Conservation (phyloP, 2,329 filamentous ascomycete species). For the Aspergillus tubingensis region DNA sequence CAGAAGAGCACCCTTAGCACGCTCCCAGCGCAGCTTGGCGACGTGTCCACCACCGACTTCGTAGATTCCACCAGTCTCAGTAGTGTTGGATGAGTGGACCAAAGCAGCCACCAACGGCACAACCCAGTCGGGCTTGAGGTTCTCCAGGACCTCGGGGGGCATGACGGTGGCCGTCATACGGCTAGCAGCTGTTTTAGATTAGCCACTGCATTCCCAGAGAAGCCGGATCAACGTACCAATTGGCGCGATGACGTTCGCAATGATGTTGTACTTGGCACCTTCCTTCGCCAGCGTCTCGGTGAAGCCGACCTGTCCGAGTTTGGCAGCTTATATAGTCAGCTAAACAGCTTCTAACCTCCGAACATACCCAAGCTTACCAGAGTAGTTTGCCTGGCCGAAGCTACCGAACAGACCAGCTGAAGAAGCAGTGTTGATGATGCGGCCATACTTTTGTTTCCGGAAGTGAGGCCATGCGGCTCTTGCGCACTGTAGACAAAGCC, state of each 20-base stretch:
- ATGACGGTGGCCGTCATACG: constrained; percentile 95
- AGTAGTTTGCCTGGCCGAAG: constrained; percentile 97
- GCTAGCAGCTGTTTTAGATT: constrained; percentile 66
- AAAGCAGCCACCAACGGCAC: constrained; percentile 89
- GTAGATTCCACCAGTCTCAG: constrained; percentile 85
- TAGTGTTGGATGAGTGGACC: constrained; percentile 78
- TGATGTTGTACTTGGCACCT: constrained; percentile 95
- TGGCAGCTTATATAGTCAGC: constrained; percentile 66
- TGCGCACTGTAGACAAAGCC: constrained; percentile 59
- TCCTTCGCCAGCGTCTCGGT: constrained; percentile 98
- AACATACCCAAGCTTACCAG: constrained; percentile 51
- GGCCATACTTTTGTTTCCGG: constrained; percentile 97
- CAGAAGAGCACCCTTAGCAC: constrained; percentile 81
- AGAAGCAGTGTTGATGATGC: constrained; percentile 96
- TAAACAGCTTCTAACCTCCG: constrained; percentile 5
- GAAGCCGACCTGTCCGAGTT: constrained; percentile 93
- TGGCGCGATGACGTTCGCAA: constrained; percentile 91
- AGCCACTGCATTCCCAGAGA: background rate
- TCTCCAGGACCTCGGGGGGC: constrained; percentile 86
- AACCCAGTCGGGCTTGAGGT: constrained; percentile 89
- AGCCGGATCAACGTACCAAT: constrained; percentile 53
- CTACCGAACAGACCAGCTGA: constrained; percentile 92
- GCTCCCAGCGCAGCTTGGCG: constrained; percentile 94
- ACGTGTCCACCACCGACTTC: constrained; percentile 91
- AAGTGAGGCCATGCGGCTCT: constrained; percentile 96